These are phyloP conservation scores for Tritrichomonas foetus DNA, from an alignment of 208 protist species.

Conservation along the genomic window DNA sequence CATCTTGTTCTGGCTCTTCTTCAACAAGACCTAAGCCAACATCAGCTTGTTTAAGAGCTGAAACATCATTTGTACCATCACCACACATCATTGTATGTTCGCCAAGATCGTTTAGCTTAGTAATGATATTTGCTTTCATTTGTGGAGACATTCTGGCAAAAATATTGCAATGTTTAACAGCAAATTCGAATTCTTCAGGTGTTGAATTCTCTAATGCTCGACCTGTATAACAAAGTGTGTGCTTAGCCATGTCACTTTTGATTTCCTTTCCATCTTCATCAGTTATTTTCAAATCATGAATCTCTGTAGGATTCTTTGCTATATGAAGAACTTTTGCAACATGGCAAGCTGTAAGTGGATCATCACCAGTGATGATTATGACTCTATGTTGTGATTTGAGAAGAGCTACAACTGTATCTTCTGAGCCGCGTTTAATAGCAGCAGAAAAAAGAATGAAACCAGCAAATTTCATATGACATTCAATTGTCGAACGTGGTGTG, in stretches of 20 bases:
- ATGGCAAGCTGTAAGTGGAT: conserved; percentile 44
- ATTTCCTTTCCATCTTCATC: conserved; percentile 43
- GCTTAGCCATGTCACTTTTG: neutral
- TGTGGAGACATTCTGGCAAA: conserved; percentile 52
- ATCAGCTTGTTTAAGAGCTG: conserved; percentile 95
- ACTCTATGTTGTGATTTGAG: neutral
- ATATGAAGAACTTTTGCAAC: conserved; percentile 40
- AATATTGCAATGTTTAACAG: neutral
- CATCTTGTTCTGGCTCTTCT: neutral
- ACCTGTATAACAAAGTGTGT: neutral
- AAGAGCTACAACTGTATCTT: neutral
- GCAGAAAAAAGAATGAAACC: conserved; percentile 50
- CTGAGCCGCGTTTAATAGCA: conserved; percentile 11
- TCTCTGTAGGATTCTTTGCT: neutral
- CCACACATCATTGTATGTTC: conserved; percentile 74
- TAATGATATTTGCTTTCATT: conserved; percentile 48
- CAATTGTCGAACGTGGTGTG: conserved; percentile 26
- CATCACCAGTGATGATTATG: conserved; percentile 53
- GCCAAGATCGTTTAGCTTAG: conserved; percentile 50
- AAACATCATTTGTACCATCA: conserved; percentile 93
- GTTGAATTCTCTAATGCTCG: neutral
- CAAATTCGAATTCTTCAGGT: neutral
- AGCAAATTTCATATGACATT: conserved; percentile 43
- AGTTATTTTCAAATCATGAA: neutral
- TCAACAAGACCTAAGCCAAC: conserved; percentile 85